Conservation (phyloP, 202 grass and related monocot species). For the Panicum virgatum region DNA sequence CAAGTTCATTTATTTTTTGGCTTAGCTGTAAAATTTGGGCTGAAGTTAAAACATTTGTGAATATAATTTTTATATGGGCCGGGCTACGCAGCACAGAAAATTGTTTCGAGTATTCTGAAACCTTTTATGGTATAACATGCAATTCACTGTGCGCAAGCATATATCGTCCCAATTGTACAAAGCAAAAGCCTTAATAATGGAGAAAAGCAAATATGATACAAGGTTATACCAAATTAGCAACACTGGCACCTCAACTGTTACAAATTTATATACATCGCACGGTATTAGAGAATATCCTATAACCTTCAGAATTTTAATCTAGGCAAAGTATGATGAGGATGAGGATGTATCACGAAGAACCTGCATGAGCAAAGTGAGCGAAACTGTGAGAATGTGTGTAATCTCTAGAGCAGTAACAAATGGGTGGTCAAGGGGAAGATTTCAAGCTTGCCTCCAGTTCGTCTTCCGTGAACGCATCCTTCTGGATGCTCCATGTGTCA, state of each 20-base stretch:
- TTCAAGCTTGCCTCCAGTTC: constrained; percentile 72
- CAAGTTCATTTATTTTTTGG: no score
- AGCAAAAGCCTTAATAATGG: neutral
- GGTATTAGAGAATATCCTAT: neutral
- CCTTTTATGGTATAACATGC: no score
- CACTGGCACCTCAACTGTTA: neutral
- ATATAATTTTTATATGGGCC: no score
- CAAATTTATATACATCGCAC: neutral
- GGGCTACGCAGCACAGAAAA: no score
- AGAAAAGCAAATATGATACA: neutral
- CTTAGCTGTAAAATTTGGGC: no score
- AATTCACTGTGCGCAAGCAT: no score
- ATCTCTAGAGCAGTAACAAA: neutral
- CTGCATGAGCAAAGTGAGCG: constrained; percentile 34
- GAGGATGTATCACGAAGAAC: constrained; percentile 75
- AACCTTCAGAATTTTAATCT: constrained; percentile 13
- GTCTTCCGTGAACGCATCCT: constrained; percentile 86
- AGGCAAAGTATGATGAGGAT: constrained; percentile 81
- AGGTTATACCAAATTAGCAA: neutral
- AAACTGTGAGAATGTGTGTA: constrained; percentile 14
- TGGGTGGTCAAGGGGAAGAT: constrained; percentile 2
- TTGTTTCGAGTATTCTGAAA: no score
- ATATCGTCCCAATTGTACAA: no score
- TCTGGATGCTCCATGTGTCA: constrained; percentile 93
- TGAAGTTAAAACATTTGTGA: no score